Base-by-base conservation (phyloP, 345 rosid genomes). In the Pistacia atlantica region DNA sequence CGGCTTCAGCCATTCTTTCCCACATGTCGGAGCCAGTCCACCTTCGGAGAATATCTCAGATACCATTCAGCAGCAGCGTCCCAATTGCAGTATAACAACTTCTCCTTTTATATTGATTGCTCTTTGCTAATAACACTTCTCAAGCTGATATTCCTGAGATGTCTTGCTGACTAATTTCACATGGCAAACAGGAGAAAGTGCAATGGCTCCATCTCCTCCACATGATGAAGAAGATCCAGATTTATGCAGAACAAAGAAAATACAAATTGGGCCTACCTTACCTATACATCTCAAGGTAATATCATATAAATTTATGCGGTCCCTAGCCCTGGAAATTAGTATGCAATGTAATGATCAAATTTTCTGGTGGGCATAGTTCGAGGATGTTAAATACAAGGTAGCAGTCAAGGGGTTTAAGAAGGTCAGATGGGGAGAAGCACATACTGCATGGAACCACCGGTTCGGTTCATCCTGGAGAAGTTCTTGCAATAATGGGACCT, bases 401-500 rank as follows among this genome's bases (percentile, higher is more conserved):
- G 12, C 77, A 14, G 35, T 52, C 25, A 80, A 51, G 65, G 65
- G 55, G 45, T 22, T 59, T 48, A 31, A 65, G 45, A 13, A 4
- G 18, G 18, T 8, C 66, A 2, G 28, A 58, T 35, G 35, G 13
- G 42, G 75, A 81, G 60, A 81, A 79, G 72, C 33, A 69, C 48
- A 71, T 81, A 45, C 67, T 84, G 14, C 31, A 81, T 65, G 83
- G 84, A 66, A 76, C 81, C 11, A 78, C 69, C 1, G 84, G 84
- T 3, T 55, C 74, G 10, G 84, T 75, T 0, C 57, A 74, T 35
- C 81, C 83, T 6, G 81, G 84, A 46, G 87, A 84, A 57, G 66
- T 79, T 69, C 81, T 84, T 18, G 87, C 81, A 13, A 62, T 84
- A 10, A 76, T 84, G 79, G 83, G 81, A 67, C 85, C 85, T 22